Conservation (phyloP, 371 early-diverging fungal genomes). For the Quaeritorhiza haematococci region DNA sequence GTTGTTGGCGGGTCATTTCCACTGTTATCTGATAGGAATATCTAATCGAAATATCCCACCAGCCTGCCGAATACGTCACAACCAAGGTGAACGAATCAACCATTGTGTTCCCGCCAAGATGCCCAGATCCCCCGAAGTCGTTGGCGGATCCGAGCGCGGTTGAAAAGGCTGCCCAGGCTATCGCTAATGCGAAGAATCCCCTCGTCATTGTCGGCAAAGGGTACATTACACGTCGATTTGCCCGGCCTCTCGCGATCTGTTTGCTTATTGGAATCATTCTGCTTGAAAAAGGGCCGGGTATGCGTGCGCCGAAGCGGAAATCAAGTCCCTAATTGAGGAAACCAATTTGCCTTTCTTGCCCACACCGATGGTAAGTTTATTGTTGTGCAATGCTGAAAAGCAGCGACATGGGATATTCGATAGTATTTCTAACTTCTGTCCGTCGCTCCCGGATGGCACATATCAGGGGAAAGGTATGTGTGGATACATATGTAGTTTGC, state of each 20-base stretch:
- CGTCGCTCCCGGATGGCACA: no score
- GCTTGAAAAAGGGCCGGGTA: conserved; percentile 47
- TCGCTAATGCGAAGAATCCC: conserved; percentile 52
- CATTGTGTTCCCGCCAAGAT: conserved; percentile 23
- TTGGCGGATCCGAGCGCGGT: conserved; percentile 44
- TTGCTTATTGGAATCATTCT: not conserved
- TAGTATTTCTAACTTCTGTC: not conserved
- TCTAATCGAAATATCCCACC: not conserved
- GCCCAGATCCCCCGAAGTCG: conserved; percentile 27
- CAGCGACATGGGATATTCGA: not conserved
- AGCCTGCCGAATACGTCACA: conserved; percentile 66
- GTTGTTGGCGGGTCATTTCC: conserved; percentile 1
- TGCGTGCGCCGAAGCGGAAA: conserved; percentile 61
- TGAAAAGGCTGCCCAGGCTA: conserved; percentile 19
- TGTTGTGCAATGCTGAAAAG: no score
- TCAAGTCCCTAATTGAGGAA: conserved; percentile 49
- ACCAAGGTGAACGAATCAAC: conserved; percentile 11
- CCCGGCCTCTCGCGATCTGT: not conserved
- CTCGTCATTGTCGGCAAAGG: conserved; percentile 76
- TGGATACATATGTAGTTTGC: no score
- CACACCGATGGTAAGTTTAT: conserved; percentile 57
- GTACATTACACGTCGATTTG: not conserved
- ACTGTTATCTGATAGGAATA: not conserved
- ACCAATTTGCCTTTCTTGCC: conserved; percentile 67
- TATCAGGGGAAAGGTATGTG: conserved; percentile 62